Conservation (phyloP, 2,329 filamentous ascomycete genomes). For the Alternaria ventricosa region DNA sequence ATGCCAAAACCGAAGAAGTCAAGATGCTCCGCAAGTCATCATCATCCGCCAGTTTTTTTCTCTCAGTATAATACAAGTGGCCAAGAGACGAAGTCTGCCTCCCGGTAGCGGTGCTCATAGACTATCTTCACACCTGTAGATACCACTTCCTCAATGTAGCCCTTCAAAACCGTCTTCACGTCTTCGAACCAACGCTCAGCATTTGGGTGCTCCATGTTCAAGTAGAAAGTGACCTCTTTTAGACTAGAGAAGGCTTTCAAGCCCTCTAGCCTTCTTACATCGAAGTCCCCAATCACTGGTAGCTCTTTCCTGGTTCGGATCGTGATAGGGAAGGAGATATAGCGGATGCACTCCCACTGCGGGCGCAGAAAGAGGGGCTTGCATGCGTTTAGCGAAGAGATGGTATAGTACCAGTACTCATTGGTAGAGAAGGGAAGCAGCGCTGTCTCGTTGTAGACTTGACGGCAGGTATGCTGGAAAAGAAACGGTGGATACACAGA, state of each 20-base stretch:
- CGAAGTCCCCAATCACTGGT: neutral
- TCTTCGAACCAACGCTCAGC: neutral
- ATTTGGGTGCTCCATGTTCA: neutral
- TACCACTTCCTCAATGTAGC: neutral
- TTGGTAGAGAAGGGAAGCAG: neutral
- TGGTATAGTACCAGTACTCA: neutral
- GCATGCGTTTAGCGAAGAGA: too few relatives aligned
- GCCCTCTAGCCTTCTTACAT: neutral
- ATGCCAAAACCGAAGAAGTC: too few relatives aligned
- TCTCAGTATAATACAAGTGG: too few relatives aligned
- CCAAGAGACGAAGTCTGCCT: neutral
- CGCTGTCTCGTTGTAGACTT: neutral
- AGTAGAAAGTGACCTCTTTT: neutral
- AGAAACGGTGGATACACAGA: too few relatives aligned
- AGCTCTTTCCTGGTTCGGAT: neutral
- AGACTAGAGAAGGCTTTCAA: neutral
- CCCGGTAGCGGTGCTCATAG: neutral
- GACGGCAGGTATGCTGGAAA: neutral
- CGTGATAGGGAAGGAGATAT: neutral
- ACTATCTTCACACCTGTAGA: neutral
- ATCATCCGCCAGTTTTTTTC: too few relatives aligned
- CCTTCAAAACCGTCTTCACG: neutral
- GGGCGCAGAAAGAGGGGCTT: accelerated
- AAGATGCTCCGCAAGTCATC: too few relatives aligned
- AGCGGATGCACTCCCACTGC: neutral